phyloP scores from a whole-genome alignment of 495 filamentous ascomycete species.

The Penicillium longicatenatum region DNA sequence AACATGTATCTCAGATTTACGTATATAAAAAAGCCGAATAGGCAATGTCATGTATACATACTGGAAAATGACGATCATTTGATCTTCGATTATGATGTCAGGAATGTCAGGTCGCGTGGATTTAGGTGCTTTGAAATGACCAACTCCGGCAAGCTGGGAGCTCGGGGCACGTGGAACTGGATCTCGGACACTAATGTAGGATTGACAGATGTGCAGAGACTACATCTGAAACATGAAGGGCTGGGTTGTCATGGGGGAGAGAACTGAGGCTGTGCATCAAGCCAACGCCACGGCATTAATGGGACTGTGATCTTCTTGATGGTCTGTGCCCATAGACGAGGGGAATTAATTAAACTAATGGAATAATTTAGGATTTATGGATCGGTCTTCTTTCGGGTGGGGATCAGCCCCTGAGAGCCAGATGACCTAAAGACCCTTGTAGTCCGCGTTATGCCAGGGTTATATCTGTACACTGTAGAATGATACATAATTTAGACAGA shows the following conservation, averaged over 20 bases:
- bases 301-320: not conserved
- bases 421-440: not conserved
- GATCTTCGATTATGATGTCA: not conserved
- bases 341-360: not conserved
- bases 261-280: not conserved
- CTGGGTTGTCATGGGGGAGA: not conserved
- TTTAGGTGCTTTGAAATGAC: no score
- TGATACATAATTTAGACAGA: not conserved
- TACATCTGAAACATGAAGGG: not conserved
- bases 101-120: no score
- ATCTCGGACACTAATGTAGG: not conserved
- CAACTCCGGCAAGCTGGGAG: not conserved
- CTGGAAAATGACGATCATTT: not conserved
- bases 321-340: not conserved
- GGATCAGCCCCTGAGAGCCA: not conserved
- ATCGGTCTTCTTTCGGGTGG: not conserved
- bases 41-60: not conserved
- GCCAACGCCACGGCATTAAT: not conserved
- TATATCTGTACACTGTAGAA: no score
- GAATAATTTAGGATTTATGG: not conserved
- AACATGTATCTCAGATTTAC: not conserved
- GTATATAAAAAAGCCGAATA: not conserved
- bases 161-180: not conserved
- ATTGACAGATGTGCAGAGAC: no score
- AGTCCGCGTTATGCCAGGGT: not conserved